phyloP scores from a whole-genome alignment of 1,284 basidiomycete species.

The Irpex sp. region DNA sequence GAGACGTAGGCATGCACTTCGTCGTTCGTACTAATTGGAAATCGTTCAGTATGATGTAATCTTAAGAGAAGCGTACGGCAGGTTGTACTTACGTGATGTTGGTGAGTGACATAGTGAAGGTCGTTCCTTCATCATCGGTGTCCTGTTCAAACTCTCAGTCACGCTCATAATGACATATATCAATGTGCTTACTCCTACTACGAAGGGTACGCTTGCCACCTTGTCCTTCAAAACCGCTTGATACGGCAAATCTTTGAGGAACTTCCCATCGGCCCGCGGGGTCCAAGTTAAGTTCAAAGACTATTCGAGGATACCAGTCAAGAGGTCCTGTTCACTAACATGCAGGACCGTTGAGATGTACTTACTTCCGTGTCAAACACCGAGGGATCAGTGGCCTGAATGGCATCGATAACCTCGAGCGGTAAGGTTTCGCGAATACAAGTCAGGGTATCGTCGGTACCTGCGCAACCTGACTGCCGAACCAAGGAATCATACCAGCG shows the following conservation, averaged over 20 bases:
- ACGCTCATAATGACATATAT: background rate
- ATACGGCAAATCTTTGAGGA: conserved; percentile 32
- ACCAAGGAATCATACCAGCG: conserved; percentile 43
- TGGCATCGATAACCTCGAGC: conserved; percentile 20
- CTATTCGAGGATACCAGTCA: background rate
- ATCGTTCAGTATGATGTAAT: background rate
- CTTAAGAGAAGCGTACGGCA: background rate
- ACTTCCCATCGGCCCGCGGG: conserved; percentile 38
- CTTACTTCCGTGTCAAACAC: background rate
- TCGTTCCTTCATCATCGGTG: background rate
- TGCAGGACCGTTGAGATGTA: background rate
- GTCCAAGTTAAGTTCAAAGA: conserved; percentile 27
- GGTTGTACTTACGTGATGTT: background rate
- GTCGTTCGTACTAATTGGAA: conserved; percentile 43
- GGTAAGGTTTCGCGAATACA: conserved; percentile 47
- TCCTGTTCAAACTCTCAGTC: background rate
- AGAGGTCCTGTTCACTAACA: background rate
- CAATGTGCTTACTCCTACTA: conserved; percentile 26
- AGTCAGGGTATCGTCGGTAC: conserved; percentile 41
- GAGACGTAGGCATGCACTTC: conserved; percentile 44
- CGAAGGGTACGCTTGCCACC: conserved; percentile 34
- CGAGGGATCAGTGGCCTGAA: background rate
- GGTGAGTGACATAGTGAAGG: background rate
- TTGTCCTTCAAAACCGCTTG: conserved; percentile 27
- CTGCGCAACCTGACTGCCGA: conserved; percentile 36